Conservation (phyloP, 495 filamentous ascomycete species). For the Delitschia confertaspora region DNA sequence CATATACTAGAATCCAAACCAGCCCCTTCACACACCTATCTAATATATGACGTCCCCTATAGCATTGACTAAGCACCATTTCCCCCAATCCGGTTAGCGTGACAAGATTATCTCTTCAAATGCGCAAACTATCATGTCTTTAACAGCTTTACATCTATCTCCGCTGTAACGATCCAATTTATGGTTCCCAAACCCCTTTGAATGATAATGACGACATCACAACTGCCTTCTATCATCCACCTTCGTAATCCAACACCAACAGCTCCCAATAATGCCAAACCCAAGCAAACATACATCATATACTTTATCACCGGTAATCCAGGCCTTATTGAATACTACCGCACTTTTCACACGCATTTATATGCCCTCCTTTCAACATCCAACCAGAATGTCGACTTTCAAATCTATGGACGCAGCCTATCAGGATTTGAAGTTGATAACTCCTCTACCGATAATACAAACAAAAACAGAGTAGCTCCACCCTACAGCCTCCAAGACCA, state of each 20-base stretch:
- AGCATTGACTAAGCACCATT: no score
- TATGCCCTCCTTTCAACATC: conserved; percentile 26
- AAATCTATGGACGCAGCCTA: conserved; percentile 63
- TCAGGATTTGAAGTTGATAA: conserved; percentile 56
- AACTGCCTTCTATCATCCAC: not conserved
- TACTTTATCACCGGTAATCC: conserved; percentile 84
- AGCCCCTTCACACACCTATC: no score
- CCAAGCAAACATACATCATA: conserved; percentile 31
- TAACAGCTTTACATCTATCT: no score
- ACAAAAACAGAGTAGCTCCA: not conserved
- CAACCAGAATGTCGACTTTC: conserved; percentile 30
- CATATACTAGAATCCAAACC: no score
- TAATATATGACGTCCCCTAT: no score
- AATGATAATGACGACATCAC: no score
- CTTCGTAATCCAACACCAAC: not conserved
- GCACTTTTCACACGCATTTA: conserved; percentile 55
- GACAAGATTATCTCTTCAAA: no score
- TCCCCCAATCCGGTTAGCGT: no score
- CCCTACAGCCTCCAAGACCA: conserved; percentile 50
- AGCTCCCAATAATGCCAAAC: no score
- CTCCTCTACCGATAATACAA: not conserved
- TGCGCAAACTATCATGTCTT: no score
- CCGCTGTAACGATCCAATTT: no score
- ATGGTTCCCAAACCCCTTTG: no score
- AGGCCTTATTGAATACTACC: conserved; percentile 75